Base-by-base conservation (phyloP, 192 early-diverging fungal species). In the Thamnidium elegans region DNA sequence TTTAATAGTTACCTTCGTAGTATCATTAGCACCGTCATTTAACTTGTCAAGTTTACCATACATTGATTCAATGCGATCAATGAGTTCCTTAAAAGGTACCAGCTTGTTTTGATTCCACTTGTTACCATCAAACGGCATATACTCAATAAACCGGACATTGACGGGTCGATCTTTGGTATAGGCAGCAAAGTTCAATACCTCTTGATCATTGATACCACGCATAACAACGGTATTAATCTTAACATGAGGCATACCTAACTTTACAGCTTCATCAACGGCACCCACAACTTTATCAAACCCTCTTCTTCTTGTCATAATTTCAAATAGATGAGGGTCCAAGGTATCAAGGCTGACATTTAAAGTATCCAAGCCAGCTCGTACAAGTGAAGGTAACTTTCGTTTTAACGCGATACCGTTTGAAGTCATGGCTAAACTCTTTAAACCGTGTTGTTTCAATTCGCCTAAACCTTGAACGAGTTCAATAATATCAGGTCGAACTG, bases 111-210 rank as follows among this genome's bases (percentile, higher is more conserved):
- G 65, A 14, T 90, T 90, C 96, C 96, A 98, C 68, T 80, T 74
- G 75, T 98, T 98, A 10, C 95, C 96, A 73, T 93, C 94, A 79
- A 98, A 98, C 0, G 96, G 96, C 96, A 97, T 98, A 68, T 97
- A 97, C 73, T 98, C 96, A 71, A 98, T 98, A 74, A 98, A 98
- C 17, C 96, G 78, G 0, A 98, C 85, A 42, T 89, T 86, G 4
- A 97, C 61, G 10, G 83, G 76, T 15, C 84, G 79, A 50, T 91
- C 80, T 36, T 87, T 82, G 6, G 94, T 97, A 73, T 94, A 80
- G 32, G 88, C 88, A 1, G 94, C 89, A 86, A 98, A 96, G 26
- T 83, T 77, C 7, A 85, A 69, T 0, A 95, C 84, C 58, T 98
- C 93, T 55, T 82, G 71, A 39, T 96, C 90, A 65, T 99, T 99